These are phyloP conservation scores for Hymenoscyphus fraxineus DNA, from an alignment of 2,329 filamentous ascomycete species.

Conservation along the genomic window DNA sequence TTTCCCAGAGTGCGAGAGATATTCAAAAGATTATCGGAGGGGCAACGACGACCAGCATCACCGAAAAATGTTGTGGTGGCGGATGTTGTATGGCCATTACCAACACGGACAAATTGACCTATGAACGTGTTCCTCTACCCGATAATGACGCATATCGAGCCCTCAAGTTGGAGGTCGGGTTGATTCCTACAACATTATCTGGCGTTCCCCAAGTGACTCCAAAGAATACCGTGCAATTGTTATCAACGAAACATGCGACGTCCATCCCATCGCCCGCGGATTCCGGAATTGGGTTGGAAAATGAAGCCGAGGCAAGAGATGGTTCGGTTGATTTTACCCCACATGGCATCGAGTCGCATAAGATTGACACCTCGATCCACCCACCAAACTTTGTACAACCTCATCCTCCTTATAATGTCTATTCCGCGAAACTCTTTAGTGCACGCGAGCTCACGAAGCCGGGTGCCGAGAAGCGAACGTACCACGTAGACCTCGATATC, in stretches of 20 bases:
- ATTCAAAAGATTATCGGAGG: slow-evolving; percentile 62
- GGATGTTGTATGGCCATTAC: slow-evolving; percentile 56
- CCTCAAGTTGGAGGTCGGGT: slow-evolving; percentile 70
- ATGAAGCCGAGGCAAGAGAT: slow-evolving; percentile 24
- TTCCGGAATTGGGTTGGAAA: slow-evolving; percentile 44
- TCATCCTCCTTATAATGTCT: slow-evolving; percentile 89
- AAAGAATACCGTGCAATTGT: slow-evolving; percentile 69
- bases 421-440: slow-evolving; percentile 80
- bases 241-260: slow-evolving; percentile 47
- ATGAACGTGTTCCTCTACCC: slow-evolving; percentile 56
- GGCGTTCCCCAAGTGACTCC: slow-evolving; percentile 65
- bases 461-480: slow-evolving; percentile 93
- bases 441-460: slow-evolving; percentile 81
- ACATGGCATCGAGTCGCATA: slow-evolving; percentile 21
- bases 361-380: slow-evolving; percentile 58
- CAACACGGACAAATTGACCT: slow-evolving; percentile 45
- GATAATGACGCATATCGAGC: slow-evolving; percentile 83
- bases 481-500: slow-evolving; percentile 95
- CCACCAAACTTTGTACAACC: slow-evolving; percentile 90
- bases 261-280: slow-evolving; percentile 43
- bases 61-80: slow-evolving; percentile 57
- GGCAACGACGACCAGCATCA: slow-evolving; percentile 58
- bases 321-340: slow-evolving; percentile 35
- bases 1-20: slow-evolving; percentile 59
- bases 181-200: slow-evolving; percentile 70